These are phyloP conservation scores for Naematelia encephala DNA, from an alignment of 768 basidiomycete species.

Conservation along the genomic window DNA sequence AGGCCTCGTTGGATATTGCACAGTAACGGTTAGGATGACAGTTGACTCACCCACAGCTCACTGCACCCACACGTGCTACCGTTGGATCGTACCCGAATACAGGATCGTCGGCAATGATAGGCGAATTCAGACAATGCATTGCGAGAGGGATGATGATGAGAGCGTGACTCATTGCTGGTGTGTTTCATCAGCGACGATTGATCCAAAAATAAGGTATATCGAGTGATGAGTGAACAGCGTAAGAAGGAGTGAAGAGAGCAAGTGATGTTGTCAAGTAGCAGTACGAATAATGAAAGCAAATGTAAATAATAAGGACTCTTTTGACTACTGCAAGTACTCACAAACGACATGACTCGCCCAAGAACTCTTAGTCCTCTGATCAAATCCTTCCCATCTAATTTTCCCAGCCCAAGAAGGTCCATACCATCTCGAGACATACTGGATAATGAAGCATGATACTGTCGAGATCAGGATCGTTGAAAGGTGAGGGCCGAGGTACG, in stretches of 20 bases:
- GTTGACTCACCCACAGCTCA: conserved; percentile 75
- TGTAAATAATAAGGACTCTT: neutral
- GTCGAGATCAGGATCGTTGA: conserved; percentile 22
- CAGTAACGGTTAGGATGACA: conserved; percentile 27
- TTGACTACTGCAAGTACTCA: conserved; percentile 3
- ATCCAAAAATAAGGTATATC: too few species aligned
- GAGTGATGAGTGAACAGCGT: too few species aligned
- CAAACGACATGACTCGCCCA: conserved; percentile 30
- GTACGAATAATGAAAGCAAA: too few species aligned
- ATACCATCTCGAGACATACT: conserved; percentile 15
- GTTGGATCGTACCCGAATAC: conserved; percentile 71
- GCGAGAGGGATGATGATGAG: conserved; percentile 66
- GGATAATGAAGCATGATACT: conserved; percentile 13
- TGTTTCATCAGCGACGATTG: neutral
- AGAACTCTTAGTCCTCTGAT: conserved; percentile 18
- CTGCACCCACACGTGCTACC: conserved; percentile 61
- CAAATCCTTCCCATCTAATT: conserved; percentile 19
- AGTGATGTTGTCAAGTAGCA: too few species aligned
- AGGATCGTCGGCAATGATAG: conserved; percentile 59
- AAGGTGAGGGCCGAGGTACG: conserved; percentile 32
- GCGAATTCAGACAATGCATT: conserved; percentile 56
- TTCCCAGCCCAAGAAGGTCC: conserved; percentile 12
- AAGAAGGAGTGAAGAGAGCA: too few species aligned
- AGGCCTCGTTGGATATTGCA: too few species aligned
- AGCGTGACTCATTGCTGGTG: conserved; percentile 66